A percentile compares a stretch with the other conserved stretches of the same genome.
phyloP scores from a whole-genome alignment of 345 rosid species.

The Citrus maxima region DNA sequence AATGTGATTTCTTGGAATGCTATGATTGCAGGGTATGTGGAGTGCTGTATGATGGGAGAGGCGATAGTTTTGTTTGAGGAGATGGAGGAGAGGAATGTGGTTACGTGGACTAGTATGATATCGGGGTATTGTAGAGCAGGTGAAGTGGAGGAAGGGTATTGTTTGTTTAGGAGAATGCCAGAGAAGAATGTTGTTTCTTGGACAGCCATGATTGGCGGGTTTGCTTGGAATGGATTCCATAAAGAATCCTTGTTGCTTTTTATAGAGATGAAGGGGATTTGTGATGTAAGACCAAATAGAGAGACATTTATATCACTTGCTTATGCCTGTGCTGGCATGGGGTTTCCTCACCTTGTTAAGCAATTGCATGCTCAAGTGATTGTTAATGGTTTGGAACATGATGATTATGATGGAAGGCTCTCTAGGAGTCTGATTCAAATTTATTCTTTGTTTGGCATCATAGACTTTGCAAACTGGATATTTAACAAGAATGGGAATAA shows the following conservation, averaged over 20 bases:
- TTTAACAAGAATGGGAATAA: slow-evolving; percentile 26
- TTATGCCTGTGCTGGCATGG: slow-evolving; percentile 68
- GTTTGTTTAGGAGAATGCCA: slow-evolving; percentile 51
- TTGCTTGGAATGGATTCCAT: slow-evolving; percentile 55
- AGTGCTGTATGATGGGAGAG: slow-evolving; percentile 36
- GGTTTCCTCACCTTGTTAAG: slow-evolving; percentile 45
- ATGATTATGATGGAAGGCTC: slow-evolving; percentile 62
- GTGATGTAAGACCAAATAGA: slow-evolving; percentile 39
- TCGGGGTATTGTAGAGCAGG: slow-evolving; percentile 59
- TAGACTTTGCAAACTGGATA: slow-evolving; percentile 47
- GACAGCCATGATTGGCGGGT: slow-evolving; percentile 71
- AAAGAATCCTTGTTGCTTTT: slow-evolving; percentile 46
- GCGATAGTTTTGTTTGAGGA: slow-evolving; percentile 48
- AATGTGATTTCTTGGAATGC: slow-evolving; percentile 55
- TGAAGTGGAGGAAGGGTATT: slow-evolving; percentile 45
- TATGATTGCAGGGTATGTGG: slow-evolving; percentile 51
- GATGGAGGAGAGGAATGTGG: slow-evolving; percentile 45
- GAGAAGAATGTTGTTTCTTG: slow-evolving; percentile 61
- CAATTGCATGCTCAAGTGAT: slow-evolving; percentile 63
- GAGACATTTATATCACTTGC: slow-evolving; percentile 73
- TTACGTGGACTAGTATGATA: slow-evolving; percentile 68
- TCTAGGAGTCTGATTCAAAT: slow-evolving; percentile 65
- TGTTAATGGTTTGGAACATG: slow-evolving; percentile 33
- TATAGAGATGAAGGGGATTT: slow-evolving; percentile 32
- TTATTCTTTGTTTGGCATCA: slow-evolving; percentile 54